Evolutionary conservation across 2,329 filamentous ascomycete genomes (phyloP), one percentile per base, ranked within the genome.

Genomic region (Fusarium sp.): DNA sequence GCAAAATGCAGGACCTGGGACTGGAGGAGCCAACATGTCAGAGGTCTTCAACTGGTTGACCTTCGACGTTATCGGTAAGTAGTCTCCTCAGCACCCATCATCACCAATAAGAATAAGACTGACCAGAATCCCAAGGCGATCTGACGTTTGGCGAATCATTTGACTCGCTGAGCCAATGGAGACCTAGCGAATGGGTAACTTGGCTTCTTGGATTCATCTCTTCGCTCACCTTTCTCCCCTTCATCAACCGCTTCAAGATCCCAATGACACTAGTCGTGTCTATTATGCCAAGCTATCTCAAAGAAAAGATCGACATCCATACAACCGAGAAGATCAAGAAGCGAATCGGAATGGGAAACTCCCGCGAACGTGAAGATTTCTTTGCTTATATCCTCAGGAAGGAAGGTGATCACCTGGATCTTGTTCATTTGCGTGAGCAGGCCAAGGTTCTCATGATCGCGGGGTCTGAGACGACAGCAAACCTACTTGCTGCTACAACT

Each of bases 141-240:
- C 57, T 71, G 23, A 33, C 69, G 1, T 74, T 75, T 38, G 60
- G 72, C 2, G 62, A 75, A 13, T 72, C 72, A 3, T 75, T 75
- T 11, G 46, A 63, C 11, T 63, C 69, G 7, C n/a, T 72, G 7
- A 32, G 44, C 2, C 18, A 56, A 2, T 72, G 65, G 54, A 49
- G 54, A 15, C 15, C 58, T 2, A 66, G 57, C 19, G n/a, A 54
- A 15, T 75, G 62, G 69, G 69, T 67, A 3, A n/a, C 54, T 6
- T 60, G 64, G 15, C 3, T 69, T 8, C 13, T 72, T 15, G 30
- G 43, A 3, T 63, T 66, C 7, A 8, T 59, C 5, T 44, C 61
- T 6, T 32, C 57, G 8, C 42, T 61, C 5, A 60, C 57, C 4
- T 18, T 62, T 7, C 42, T 70, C 11, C 46, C 59, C 4, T 32